Percentiles rank a stretch among this genome's conserved stretches.
Evolutionary conservation across 495 filamentous ascomycete genomes (phyloP).

Genomic region (Aspergillus campestris): DNA sequence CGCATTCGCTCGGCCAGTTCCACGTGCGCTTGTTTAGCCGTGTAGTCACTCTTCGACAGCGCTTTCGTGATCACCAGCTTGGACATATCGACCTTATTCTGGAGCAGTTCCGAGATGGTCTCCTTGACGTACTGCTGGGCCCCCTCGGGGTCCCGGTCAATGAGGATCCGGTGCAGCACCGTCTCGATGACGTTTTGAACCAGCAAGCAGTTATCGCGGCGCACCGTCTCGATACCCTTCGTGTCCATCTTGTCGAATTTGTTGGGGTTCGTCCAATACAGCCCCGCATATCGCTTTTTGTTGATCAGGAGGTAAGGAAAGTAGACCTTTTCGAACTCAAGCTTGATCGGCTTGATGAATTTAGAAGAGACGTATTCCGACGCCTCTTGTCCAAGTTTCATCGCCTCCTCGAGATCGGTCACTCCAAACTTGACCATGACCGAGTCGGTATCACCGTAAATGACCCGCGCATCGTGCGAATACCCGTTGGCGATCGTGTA

Average conservation of each 20-base stretch:
- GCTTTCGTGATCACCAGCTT: constrained; percentile 99
- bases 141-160: constrained; percentile 78
- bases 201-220: constrained; percentile 89
- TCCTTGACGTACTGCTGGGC: constrained; percentile 97
- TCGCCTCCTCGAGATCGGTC: constrained; percentile 69
- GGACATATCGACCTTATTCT: constrained; percentile 98
- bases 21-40: constrained; percentile 86
- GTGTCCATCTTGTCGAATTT: constrained; percentile 99
- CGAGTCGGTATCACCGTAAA: constrained; percentile 98
- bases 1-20: constrained; percentile 91
- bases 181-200: constrained; percentile 98
- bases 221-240: constrained; percentile 97
- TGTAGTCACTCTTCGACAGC: constrained; percentile 74
- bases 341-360: constrained; percentile 92
- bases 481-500: constrained; percentile 95
- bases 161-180: constrained; percentile 87
- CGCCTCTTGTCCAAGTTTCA: constrained; percentile 92
- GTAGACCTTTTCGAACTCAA: constrained; percentile 99
- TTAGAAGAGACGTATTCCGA: constrained; percentile 79
- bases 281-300: constrained; percentile 96
- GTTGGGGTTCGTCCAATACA: constrained; percentile 93
- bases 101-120: constrained; percentile 88
- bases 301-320: constrained; percentile 98
- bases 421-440: constrained; percentile 99
- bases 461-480: constrained; percentile 85